phyloP scores from a whole-genome alignment of 352 stramenopile species.

The Pseudoperonospora humuli region DNA sequence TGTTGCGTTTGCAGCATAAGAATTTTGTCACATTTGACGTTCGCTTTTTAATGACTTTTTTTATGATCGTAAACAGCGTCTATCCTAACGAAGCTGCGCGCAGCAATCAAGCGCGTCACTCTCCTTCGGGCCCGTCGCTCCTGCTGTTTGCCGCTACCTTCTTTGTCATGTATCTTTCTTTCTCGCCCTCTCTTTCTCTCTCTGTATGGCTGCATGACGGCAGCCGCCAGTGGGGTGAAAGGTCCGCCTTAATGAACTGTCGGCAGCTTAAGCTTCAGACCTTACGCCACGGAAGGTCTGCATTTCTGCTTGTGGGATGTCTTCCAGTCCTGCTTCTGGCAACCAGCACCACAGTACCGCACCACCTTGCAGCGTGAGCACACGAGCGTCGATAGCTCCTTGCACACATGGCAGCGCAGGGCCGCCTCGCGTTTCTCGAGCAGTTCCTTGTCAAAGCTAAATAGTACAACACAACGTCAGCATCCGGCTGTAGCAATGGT shows the following conservation, averaged over 20 bases:
- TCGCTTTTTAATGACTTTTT: conserved; percentile 16
- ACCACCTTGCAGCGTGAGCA: conserved; percentile 84
- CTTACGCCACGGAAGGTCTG: conserved; percentile 48
- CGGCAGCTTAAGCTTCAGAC: conserved; percentile 17
- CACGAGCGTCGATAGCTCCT: conserved; percentile 61
- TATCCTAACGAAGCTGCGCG: conserved; percentile 30
- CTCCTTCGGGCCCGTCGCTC: conserved; percentile 10
- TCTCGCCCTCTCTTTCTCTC: conserved; percentile 10
- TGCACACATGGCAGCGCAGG: conserved; percentile 77
- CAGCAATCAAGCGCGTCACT: conserved; percentile 18
- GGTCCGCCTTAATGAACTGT: conserved; percentile 5
- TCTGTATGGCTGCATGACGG: conserved; percentile 14
- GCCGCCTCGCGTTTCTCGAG: conserved; percentile 62
- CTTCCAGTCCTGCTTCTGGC: conserved; percentile 88
- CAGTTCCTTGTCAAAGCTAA: conserved; percentile 64
- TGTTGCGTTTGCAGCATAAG: too few relatives aligned
- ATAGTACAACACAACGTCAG: conserved; percentile 6
- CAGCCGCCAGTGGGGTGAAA: conserved; percentile 7
- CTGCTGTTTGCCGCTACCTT: conserved; percentile 16
- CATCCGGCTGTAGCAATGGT: conserved; percentile 1
- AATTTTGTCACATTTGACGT: conserved; percentile 15
- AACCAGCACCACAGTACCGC: conserved; percentile 81
- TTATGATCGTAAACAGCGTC: conserved; percentile 24
- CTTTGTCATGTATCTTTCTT: conserved; percentile 13
- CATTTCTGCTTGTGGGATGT: conserved; percentile 77